Base-by-base conservation (phyloP, 2,329 filamentous ascomycete species). In the Sporothrix variecibatus region DNA sequence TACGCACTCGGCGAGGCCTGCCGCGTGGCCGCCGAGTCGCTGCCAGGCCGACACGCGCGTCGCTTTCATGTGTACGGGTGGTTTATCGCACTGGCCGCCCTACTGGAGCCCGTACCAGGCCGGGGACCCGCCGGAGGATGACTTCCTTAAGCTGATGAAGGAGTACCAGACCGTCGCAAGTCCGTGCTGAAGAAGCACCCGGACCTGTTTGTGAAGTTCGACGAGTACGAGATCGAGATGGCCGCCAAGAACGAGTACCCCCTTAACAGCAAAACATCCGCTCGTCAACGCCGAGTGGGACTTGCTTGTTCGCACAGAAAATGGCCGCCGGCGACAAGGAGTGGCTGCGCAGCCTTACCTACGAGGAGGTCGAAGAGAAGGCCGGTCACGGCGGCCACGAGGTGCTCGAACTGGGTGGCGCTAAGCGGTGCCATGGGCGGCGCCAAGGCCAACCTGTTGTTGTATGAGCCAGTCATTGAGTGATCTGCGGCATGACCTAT, bases 1-100 rank as follows among this genome's bases (percentile, higher is more conserved):
- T 80, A 78, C 71, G 77, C 77, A 1, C 77, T 81, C 5, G 79
- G 79, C 3, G 78, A 80, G 75, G 79, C 80, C 6, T 78, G 79
- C 71, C 75, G 79, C 15, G 70, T 74, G 11, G 78, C 78, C 2
- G 76, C 77, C 15, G 76, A 80, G 70, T 7, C 60, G 8, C 69
- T 76, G 69, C 75, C 73, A 6, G 73, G 38, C 15, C 51, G n/a
- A 58, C 69, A 70, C 64, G 38, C 73, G 72, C 46, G 75, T 76
- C 9, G 75, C 75, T 0, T 76, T 76, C 28, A 75, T 76, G 73
- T 75, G 73, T 72, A 76, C 75, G 17, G 75, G 75, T 38, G 75
- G 75, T 1, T 69, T 76, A 17, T 71, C 62, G 58, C 75, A 76
- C 75, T 76, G 75, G 75, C 75, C 75, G 23, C 75, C 75, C 2